phyloP scores from a whole-genome alignment of 2,329 filamentous ascomycete species.

The Cercospora sp. region DNA sequence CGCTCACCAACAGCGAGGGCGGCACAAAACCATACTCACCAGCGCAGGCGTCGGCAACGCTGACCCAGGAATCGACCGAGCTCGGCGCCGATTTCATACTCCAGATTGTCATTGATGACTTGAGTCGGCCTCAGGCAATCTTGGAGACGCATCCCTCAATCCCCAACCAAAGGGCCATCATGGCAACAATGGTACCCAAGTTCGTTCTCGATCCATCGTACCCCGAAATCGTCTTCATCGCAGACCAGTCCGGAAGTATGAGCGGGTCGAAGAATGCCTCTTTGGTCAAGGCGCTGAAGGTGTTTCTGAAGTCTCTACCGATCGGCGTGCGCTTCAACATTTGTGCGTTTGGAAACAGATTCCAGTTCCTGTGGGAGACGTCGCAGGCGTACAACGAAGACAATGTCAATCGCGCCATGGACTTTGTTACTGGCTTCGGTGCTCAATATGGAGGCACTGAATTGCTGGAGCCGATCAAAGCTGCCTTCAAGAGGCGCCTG shows the following conservation, averaged over 20 bases:
- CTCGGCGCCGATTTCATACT: conserved; percentile 68
- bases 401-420: conserved; percentile 48
- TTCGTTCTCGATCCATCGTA: conserved; percentile 60
- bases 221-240: conserved; percentile 70
- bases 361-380: conserved; percentile 51
- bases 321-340: conserved; percentile 69
- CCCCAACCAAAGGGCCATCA: conserved; percentile 63
- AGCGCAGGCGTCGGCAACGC: conserved; percentile 62
- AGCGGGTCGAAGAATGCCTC: conserved; percentile 52
- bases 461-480: conserved; percentile 51
- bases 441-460: conserved; percentile 58
- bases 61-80: conserved; percentile 55
- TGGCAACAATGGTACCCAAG: conserved; percentile 70
- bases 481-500: conserved; percentile 50
- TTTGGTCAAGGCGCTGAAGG: conserved; percentile 57
- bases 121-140: conserved; percentile 62
- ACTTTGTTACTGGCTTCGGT: conserved; percentile 46
- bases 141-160: conserved; percentile 66
- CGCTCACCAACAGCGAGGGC: conserved; percentile 43
- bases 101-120: conserved; percentile 61
- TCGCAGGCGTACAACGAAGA: conserved; percentile 51
- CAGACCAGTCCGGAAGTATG: conserved; percentile 72
- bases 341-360: conserved; percentile 61
- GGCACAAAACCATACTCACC: conserved; percentile 50
- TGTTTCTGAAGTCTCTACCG: conserved; percentile 68